Evolutionary conservation across 140 eudicot genomes (phyloP), one percentile per base, ranked within the genome.

Genomic region (Cichorium intybus): DNA sequence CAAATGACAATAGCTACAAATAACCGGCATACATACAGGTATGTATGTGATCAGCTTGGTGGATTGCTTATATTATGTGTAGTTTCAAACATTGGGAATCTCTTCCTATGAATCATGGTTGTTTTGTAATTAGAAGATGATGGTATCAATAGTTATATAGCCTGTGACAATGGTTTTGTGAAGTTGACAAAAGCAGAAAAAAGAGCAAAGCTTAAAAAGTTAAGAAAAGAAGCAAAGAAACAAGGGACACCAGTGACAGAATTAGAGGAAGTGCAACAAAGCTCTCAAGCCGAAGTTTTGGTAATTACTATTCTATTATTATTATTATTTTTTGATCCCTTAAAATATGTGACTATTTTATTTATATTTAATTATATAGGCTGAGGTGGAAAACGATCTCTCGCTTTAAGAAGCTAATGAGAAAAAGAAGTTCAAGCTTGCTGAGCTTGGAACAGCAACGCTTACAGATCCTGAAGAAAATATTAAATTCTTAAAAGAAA

Each of bases 361-460:
- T n/a, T n/a, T n/a, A n/a, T n/a, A n/a, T n/a, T n/a, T n/a, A 24
- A 41, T 62, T 69, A 33, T 73, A 20, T 71, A 92, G 98, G 98
- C 88, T 50, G 98, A 92, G 64, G 93, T 92, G 70, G 79, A 83
- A 68, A 79, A 79, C 43, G 98, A 92, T 65, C 87, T 92, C n/a
- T 72, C 86, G 16, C 86, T 71, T 66, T 96, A 85, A 79, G 96
- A 88, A 83, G 65, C 77, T 51, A 78, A 58, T 39, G 84, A 85
- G 62, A 71, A 37, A 47, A 88, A 81, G 86, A 84, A 83, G 68
- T 62, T 47, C 47, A 81, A 79, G 66, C 86, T 92, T 62, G 98
- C 98, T 43, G 96, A 88, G 77, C 60, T 92, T 43, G 96, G 98
- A 60, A 85, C 93, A 16, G 77, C 82, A 2, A 81, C 88, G 81